A percentile compares a stretch with the other conserved stretches of the same genome.
Conservation (phyloP, 345 rosid species). For the Brassica nigra region DNA sequence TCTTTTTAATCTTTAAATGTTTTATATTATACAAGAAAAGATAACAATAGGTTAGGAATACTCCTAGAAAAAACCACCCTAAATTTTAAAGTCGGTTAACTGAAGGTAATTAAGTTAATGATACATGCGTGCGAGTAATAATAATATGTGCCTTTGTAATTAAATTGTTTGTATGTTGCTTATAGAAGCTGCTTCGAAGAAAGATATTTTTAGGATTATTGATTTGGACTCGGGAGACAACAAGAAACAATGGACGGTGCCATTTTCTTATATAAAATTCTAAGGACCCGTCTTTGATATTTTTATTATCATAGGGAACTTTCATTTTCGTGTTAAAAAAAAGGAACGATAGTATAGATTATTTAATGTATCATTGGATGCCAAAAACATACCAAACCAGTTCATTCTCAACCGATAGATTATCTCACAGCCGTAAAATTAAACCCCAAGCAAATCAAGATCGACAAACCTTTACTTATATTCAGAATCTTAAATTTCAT, state of each 20-base stretch:
- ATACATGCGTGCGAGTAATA: background rate
- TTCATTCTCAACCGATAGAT: background rate
- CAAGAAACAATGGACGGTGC: conserved; percentile 37
- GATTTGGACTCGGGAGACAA: background rate
- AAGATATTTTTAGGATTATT: conserved; percentile 26
- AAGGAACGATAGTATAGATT: background rate
- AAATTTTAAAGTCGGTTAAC: background rate
- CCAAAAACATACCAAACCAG: conserved; percentile 5
- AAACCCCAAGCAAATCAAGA: background rate
- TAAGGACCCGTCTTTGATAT: conserved; percentile 7
- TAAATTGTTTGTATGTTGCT: background rate
- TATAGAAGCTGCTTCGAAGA: background rate
- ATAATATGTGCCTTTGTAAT: background rate
- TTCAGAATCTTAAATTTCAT: background rate
- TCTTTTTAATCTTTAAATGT: too few species aligned
- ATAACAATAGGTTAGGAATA: too few species aligned
- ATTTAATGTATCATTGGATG: too few species aligned
- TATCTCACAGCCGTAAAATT: background rate
- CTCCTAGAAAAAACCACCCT: too few species aligned
- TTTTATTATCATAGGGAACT: background rate
- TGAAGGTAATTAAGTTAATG: background rate
- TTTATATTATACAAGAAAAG: too few species aligned
- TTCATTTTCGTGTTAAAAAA: background rate
- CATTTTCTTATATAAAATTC: background rate
- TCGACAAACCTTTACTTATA: background rate